Conservation (phyloP, 164 flowering plant genomes). For the Brasenia schreberi region DNA sequence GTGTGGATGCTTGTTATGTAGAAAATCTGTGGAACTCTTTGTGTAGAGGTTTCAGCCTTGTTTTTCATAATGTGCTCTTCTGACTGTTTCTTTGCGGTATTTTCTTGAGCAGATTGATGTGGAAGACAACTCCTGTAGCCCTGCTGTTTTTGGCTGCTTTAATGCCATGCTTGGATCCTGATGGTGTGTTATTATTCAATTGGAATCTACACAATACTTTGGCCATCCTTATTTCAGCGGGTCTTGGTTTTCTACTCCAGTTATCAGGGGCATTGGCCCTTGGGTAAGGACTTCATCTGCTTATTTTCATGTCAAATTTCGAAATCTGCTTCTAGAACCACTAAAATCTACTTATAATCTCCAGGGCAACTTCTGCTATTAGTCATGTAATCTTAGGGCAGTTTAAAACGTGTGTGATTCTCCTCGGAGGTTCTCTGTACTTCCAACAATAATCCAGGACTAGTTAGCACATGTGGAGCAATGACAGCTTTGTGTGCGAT, state of each 20-base stretch:
- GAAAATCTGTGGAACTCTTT: too few relatives aligned
- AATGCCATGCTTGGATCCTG: conserved; percentile 89
- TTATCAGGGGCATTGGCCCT: conserved; percentile 90
- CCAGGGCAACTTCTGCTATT: conserved; percentile 84
- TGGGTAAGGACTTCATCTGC: conserved; percentile 35
- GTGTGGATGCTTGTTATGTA: background rate
- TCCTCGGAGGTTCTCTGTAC: conserved; percentile 55
- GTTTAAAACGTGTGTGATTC: conserved; percentile 70
- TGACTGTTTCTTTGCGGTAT: background rate
- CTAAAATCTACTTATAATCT: background rate
- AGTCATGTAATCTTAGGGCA: conserved; percentile 87
- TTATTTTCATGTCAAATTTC: background rate
- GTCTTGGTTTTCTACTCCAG: conserved; percentile 74
- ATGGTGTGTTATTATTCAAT: conserved; percentile 50
- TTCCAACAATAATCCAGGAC: conserved; percentile 65
- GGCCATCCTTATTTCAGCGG: conserved; percentile 48
- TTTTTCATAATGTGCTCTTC: background rate
- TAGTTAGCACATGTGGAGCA: conserved; percentile 62
- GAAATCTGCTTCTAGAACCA: background rate
- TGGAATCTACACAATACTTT: conserved; percentile 48
- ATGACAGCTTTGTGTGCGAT: conserved; percentile 56
- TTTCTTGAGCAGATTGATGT: conserved; percentile 60
- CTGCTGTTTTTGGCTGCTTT: conserved; percentile 54
- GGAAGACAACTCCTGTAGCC: conserved; percentile 86
- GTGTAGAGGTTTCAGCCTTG: too few relatives aligned